Percentiles rank a stretch among this genome's conserved stretches.
Evolutionary conservation across 2,329 filamentous ascomycete genomes (phyloP).

Genomic region (Aspergillus clavatus): DNA sequence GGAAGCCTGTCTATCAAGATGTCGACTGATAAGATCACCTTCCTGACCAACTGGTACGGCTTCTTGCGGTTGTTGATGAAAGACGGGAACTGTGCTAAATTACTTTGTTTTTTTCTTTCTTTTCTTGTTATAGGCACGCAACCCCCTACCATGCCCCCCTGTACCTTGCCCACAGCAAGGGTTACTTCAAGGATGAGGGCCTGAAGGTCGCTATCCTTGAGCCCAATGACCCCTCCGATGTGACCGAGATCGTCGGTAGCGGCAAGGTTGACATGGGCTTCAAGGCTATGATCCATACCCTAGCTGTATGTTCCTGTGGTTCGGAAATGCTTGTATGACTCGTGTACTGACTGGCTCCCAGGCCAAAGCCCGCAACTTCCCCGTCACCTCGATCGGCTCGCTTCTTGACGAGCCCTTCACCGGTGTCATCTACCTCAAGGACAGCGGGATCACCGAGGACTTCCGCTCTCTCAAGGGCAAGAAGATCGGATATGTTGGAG

Average conservation of each 20-base stretch:
- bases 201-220: slow-evolving; percentile 74
- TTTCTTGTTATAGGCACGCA: slow-evolving; percentile 59
- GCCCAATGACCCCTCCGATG: slow-evolving; percentile 74
- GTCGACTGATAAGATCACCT: slow-evolving; percentile 81
- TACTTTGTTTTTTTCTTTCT: no score
- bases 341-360: slow-evolving; percentile 26
- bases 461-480: slow-evolving; percentile 72
- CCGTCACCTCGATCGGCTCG: slow-evolving; percentile 66
- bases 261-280: slow-evolving; percentile 73
- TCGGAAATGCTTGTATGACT: neutral
- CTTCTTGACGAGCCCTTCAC: slow-evolving; percentile 77
- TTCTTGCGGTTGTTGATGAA: slow-evolving; percentile 11
- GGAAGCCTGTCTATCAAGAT: slow-evolving; percentile 52
- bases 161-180: slow-evolving; percentile 71
- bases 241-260: slow-evolving; percentile 74
- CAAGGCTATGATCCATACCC: slow-evolving; percentile 80
- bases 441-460: slow-evolving; percentile 68
- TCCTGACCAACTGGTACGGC: slow-evolving; percentile 76
- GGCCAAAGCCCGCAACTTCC: slow-evolving; percentile 72
- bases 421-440: slow-evolving; percentile 70
- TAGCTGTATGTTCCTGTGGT: slow-evolving; percentile 56
- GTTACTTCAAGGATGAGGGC: slow-evolving; percentile 68
- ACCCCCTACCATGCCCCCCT: slow-evolving; percentile 76
- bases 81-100: no score
- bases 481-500: slow-evolving; percentile 72